Base-by-base conservation (phyloP, 2,329 filamentous ascomycete genomes). In the Teratosphaeria pseudoeucalypti region DNA sequence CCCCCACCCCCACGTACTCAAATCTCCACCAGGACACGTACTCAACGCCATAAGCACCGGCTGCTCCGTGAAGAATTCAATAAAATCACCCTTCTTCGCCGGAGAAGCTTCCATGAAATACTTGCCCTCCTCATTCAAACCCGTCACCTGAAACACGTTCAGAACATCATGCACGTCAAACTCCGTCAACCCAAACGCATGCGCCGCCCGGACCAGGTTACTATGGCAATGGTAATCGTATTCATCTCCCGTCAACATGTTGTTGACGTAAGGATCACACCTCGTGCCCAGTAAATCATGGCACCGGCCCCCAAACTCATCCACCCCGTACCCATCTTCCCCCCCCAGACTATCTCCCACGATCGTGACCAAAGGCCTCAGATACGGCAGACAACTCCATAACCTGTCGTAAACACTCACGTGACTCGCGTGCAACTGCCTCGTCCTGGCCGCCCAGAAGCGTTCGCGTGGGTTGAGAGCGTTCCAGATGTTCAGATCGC, bases 211-310 rank as follows among this genome's bases (percentile, higher is more conserved):
- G 1, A 83, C 84, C 11, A 95, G 80, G 71, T 95, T 95, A 1
- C 86, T 90, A 69, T 92, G 89, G 72, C 90, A 95, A 71, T 94
- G 89, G 72, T 83, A 92, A 71, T 94, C 86, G 70, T 90, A 94
- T 34, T 79, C 79, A 56, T 82, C 79, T n/a, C 84, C 85, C 3
- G 81, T 83, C 57, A 95, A 82, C 63, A 94, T 80, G 43, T 82
- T 78, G 71, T 89, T 90, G 70, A 94, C 86, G 92, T 94, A 95
- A 1, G 89, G 89, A 73, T 94, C 90, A 73, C 90, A 95, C 52
- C 90, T 79, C 29, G 89, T 95, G 39, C 89, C 90, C 3, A 95
- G 77, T 26, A 95, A 77, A 74, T 95, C 90, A 76, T 95, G 89
- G 43, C 75, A 89, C 80, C 60, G 84, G 74, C 56, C 88, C 79